Conservation (phyloP, 352 stramenopile genomes). For the Phytophthora agathidicida region DNA sequence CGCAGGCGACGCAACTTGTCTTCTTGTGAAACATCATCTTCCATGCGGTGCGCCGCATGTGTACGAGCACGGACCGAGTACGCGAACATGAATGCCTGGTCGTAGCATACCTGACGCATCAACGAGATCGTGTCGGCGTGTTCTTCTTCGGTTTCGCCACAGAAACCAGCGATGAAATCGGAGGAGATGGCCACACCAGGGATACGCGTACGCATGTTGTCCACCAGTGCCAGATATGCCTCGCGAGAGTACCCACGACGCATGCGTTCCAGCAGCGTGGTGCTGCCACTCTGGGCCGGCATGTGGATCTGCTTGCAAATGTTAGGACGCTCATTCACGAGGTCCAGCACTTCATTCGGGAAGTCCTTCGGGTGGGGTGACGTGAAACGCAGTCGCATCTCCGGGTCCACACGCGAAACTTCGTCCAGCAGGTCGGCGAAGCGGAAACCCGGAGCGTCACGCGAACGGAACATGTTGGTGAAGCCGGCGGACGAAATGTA, state of each 20-base stretch:
- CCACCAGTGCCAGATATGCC: slow-evolving; percentile 96
- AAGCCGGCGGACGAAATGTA: slow-evolving; percentile 94
- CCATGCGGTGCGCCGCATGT: slow-evolving; percentile 94
- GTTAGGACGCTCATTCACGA: slow-evolving; percentile 92
- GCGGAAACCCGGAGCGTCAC: slow-evolving; percentile 90
- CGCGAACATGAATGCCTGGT: slow-evolving; percentile 99
- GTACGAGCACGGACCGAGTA: slow-evolving; percentile 97
- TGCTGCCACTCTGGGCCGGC: slow-evolving; percentile 97
- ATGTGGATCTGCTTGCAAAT: slow-evolving; percentile 99
- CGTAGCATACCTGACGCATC: slow-evolving; percentile 90
- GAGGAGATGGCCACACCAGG: slow-evolving; percentile 91
- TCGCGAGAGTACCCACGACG: slow-evolving; percentile 96
- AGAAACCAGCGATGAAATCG: slow-evolving; percentile 99
- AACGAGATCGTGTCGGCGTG: slow-evolving; percentile 94
- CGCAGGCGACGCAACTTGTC: slow-evolving; percentile 95
- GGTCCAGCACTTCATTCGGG: slow-evolving; percentile 91
- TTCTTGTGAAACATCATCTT: slow-evolving; percentile 95
- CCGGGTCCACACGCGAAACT: slow-evolving; percentile 92
- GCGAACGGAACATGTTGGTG: slow-evolving; percentile 93
- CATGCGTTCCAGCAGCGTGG: slow-evolving; percentile 91
- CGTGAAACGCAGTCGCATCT: slow-evolving; percentile 99
- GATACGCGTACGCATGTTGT: slow-evolving; percentile 88
- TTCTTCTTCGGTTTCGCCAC: slow-evolving; percentile 98
- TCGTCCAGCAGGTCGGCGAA: slow-evolving; percentile 98
- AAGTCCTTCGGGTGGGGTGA: slow-evolving; percentile 99